Evolutionary conservation across 2,329 filamentous ascomycete species (phyloP), one percentile per base, ranked within the genome.

Genomic region (Leptographium lundbergii): DNA sequence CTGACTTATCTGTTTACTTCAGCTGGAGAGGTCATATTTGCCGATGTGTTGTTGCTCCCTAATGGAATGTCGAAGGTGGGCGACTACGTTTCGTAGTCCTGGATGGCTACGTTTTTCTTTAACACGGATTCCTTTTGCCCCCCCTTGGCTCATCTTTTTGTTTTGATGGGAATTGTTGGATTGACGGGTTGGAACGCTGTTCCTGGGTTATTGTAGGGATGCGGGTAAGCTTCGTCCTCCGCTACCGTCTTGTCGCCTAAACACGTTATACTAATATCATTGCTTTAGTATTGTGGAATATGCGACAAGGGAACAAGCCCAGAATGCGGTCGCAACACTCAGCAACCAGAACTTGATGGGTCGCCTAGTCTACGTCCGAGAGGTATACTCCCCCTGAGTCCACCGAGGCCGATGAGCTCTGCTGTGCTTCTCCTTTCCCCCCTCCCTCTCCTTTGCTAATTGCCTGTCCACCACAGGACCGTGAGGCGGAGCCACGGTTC

Each of bases 31-130:
- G 94, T 99, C 75, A 85, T 97, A 79, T 99, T 96, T 80, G 94
- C 94, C 80, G 94, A 99, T 83, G 94, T 99, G 73, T 86, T 99
- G 77, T 82, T 96, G 76, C 91, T 99, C 87, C 94, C 94, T 72
- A 99, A 99, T 84, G 94, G 94, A 91, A 99, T 99, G 94, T 97
- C 92, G 89, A 99, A 99, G 92, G 92, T 97, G 91, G 90, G 89
- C 91, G 85, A 86, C 82, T 88, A 88, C 81, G 85, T 79, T 58
- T 39, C 57, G 81, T 91, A 87, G 88, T 84, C 86, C 76, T 86
- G 87, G 87, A 84, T 89, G 89, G 83, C 84, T 84, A 80, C 84
- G 36, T 77, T 87, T 84, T 54, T 54, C 34, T 58, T 54, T 24
- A 45, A 36, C 47, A 57, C 56, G 52, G 24, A 54, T 42, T 62